Evolutionary conservation across 495 filamentous ascomycete species (phyloP).

Genomic region (Neurospora africana): DNA sequence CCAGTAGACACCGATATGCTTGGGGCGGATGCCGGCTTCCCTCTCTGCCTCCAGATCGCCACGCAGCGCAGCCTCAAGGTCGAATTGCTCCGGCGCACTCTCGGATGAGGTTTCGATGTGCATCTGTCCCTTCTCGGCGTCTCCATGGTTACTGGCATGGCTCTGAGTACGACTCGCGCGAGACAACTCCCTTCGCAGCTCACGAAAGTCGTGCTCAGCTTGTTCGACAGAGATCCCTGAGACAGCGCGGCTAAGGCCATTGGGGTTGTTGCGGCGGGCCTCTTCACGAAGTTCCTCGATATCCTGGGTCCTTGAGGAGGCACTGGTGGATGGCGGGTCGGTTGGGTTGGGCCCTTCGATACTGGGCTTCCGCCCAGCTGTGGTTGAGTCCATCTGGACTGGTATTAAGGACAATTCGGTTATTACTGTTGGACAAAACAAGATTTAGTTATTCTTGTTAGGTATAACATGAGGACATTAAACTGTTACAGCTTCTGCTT

Average conservation of each 20-base stretch:
- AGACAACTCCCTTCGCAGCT: conserved; percentile 63
- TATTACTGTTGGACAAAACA: not conserved
- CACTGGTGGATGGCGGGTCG: conserved; percentile 20
- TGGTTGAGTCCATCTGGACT: not conserved
- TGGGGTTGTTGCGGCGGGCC: conserved; percentile 37
- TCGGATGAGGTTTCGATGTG: conserved; percentile 42
- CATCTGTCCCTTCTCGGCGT: conserved; percentile 32
- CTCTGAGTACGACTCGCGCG: conserved; percentile 32
- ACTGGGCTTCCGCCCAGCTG: not conserved
- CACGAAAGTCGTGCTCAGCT: conserved; percentile 67
- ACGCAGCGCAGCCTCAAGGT: conserved; percentile 58
- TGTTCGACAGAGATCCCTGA: conserved; percentile 56
- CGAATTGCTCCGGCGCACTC: conserved; percentile 49
- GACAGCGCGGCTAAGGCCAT: conserved; percentile 36
- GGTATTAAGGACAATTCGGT: not conserved
- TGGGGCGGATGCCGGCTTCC: conserved; percentile 66
- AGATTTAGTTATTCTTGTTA: not conserved
- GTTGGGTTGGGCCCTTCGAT: not conserved
- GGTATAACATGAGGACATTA: not conserved
- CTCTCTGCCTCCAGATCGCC: conserved; percentile 59
- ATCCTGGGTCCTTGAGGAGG: conserved; percentile 28
- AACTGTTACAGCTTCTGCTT: not conserved
- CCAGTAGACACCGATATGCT: conserved; percentile 75
- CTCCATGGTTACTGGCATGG: conserved; percentile 24
- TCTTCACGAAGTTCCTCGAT: conserved; percentile 35